Base-by-base conservation (phyloP, 352 stramenopile species). In the Pythium coloratum region DNA sequence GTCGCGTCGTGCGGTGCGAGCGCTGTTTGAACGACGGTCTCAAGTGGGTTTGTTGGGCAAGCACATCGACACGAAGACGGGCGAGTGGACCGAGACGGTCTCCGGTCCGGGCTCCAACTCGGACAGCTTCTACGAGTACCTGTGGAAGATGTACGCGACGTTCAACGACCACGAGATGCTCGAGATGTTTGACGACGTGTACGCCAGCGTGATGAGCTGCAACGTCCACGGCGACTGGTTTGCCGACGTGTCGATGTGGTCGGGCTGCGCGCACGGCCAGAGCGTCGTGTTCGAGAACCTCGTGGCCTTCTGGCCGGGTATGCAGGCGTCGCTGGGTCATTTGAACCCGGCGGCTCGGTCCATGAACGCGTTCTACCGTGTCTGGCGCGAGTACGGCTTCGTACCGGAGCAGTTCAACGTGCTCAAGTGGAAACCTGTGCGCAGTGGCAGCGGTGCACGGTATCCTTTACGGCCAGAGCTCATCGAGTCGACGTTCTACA, bases 41-140 rank as follows among this genome's bases (percentile, higher is more conserved):
- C 70, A 75, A 1, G 71, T 97, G 42, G 88, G 96, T 47, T 71
- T 99, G 14, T 73, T 99, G 18, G 97, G 97, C 40, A 99, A 99
- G 64, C 97, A 99, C 75, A 98, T 99, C 60, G 88, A 99, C 76
- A 93, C 93, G 6, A 71, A 86, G 14, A 95, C 69, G 12, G 96
- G 96, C 26, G 82, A 93, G 2, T 95, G 88, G 88, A 93, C 81
- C 32, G 88, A 95, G 69, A 84, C 76, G 1, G 62, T 81, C 0
- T 93, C 87, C 0, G 93, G 94, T 24, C 78, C 95, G 7, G 95
- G 95, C 8, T 91, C 86, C 9, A 99, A 99, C 72, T 97, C 94
- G 6, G 97, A 99, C 76, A 98, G 89, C 46, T 99, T 99, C 68
- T 99, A 99, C 77, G 97, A 99, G 78, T 99, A 99, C 66, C 75